Evolutionary conservation across 2,329 filamentous ascomycete species (phyloP).

Genomic region (Aureobasidium sp.): DNA sequence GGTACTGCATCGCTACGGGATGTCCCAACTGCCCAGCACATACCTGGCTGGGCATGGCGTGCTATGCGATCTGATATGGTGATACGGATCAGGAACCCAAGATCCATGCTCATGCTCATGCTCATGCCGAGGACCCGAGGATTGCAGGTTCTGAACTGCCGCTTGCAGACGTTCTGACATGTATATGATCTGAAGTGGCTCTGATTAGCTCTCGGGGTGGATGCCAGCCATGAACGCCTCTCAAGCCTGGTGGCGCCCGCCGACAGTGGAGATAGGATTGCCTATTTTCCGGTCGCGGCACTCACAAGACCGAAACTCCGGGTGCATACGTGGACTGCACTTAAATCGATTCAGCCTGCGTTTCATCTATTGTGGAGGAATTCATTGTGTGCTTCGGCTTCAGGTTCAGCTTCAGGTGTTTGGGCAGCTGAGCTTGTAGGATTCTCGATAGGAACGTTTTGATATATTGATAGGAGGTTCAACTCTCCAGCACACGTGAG

Average conservation of each 20-base stretch:
- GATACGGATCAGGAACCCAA: not conserved
- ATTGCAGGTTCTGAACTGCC: not conserved
- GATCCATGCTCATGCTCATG: not conserved
- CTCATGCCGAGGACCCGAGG: not conserved
- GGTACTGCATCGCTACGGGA: not conserved
- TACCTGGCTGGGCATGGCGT: not conserved
- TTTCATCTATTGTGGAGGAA: not conserved
- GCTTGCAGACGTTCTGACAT: not conserved
- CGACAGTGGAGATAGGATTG: not conserved
- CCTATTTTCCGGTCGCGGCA: not conserved
- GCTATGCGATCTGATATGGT: not conserved
- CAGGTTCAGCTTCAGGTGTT: not conserved
- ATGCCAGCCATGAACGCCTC: not conserved
- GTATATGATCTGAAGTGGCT: not conserved
- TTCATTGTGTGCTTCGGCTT: not conserved
- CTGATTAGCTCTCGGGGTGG: constrained; percentile 1
- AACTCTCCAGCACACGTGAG: not conserved
- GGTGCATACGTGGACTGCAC: not conserved
- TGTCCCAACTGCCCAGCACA: not conserved
- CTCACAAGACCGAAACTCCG: not conserved
- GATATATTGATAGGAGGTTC: constrained; percentile 2
- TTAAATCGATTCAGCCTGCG: not conserved
- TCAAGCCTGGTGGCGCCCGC: not conserved
- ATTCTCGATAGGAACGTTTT: not conserved
- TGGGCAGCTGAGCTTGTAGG: not conserved